Base-by-base conservation (phyloP, 2,329 filamentous ascomycete genomes). In the Orbilia blumenaviensis region DNA sequence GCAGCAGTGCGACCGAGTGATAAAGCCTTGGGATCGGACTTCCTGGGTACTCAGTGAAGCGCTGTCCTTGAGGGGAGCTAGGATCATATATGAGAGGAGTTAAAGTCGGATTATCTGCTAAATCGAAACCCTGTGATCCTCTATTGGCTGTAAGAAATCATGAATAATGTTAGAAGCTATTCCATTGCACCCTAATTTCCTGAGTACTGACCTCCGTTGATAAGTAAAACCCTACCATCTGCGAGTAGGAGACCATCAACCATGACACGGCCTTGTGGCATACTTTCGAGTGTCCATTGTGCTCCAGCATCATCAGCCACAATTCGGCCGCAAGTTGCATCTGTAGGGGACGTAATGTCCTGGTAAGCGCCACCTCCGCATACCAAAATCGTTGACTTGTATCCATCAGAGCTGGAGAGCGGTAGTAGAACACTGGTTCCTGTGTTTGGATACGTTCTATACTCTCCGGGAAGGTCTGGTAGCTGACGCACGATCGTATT, bases 351-450 rank as follows among this genome's bases (percentile, higher is more conserved):
- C 58, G 84, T 85, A 63, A 88, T 85, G 78, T 88, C 87, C 81
- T 89, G 87, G 80, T 88, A 88, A 52, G 87, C 85, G 67, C 88
- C 88, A 44, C 87, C 86, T 80, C 88, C 87, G 80, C 87, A 89
- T 76, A 89, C 85, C 78, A 89, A 83, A 67, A 89, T 81, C 78
- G 87, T 86, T 1, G 86, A 83, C 42, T 84, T 83, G 83, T 85
- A 89, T 48, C 85, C 81, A 77, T 87, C 87, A n/a, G 82, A 80
- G 78, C 84, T 86, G 2, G 84, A 84, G 18, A 88, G 81, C 27
- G 87, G 85, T 66, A 89, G 84, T 79, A 89, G 82, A 64, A 88
- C 86, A 75, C 86, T 88, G 21, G 86, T 86, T 76, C 87, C 87
- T 34, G 87, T 88, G 79, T 89, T 89, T 36, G 87, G 87, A 80